These are phyloP conservation scores for Eimeria tenella DNA, from an alignment of 169 alveolate genomes.

Conservation along the genomic window DNA sequence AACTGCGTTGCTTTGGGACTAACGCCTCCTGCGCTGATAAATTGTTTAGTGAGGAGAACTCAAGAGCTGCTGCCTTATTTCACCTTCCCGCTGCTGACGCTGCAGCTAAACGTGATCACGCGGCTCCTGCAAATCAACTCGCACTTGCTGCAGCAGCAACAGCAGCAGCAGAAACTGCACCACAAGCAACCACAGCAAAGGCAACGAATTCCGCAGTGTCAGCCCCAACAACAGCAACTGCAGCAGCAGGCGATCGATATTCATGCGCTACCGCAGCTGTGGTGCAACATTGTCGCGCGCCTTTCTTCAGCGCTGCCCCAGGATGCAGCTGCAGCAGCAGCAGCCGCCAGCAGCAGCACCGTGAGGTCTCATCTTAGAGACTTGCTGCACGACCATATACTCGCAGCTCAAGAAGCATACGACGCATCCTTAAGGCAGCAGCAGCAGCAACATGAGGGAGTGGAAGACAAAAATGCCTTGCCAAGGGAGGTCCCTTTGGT, in stretches of 20 bases:
- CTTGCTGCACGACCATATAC: conserved; percentile 14
- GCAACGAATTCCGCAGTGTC: not conserved
- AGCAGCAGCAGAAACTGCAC: not conserved
- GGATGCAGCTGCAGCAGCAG: not conserved
- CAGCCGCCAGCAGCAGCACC: conserved; percentile 34
- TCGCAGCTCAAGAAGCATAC: conserved; percentile 28
- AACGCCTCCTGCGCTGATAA: not conserved
- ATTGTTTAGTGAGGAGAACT: not conserved
- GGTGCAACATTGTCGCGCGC: conserved; percentile 21
- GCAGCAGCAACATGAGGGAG: not conserved
- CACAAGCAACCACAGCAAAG: not conserved
- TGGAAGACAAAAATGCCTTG: not conserved
- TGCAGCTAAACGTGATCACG: not conserved
- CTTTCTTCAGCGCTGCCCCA: not conserved
- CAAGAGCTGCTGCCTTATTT: not conserved
- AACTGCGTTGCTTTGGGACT: not conserved
- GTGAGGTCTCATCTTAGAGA: not conserved
- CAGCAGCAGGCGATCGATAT: not conserved
- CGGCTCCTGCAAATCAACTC: conserved; percentile 9
- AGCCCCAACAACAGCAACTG: not conserved
- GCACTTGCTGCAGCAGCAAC: conserved; percentile 20
- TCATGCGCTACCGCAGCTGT: conserved; percentile 15
- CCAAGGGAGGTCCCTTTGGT: not conserved
- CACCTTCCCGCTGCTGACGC: not conserved
- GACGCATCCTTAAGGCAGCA: conserved; percentile 1